Evolutionary conservation across 2,329 filamentous ascomycete species (phyloP).

Genomic region (Zelopaecilomyces penicillatus): DNA sequence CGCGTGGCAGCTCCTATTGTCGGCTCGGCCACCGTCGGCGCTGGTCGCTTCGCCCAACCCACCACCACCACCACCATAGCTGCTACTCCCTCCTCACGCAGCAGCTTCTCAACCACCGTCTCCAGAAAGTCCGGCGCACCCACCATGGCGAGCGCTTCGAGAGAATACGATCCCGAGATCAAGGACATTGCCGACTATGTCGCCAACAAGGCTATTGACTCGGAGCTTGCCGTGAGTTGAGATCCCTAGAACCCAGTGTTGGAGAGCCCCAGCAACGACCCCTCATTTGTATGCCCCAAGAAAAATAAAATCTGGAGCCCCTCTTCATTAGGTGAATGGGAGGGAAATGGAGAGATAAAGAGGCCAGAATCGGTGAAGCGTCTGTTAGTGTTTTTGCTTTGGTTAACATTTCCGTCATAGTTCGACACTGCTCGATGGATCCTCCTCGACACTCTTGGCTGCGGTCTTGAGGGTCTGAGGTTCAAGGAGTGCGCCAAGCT

Average conservation of each 20-base stretch:
- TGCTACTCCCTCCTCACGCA: constrained; percentile 27
- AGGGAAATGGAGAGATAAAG: background rate
- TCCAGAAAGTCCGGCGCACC: constrained; percentile 40
- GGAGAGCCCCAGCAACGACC: background rate
- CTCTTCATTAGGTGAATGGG: background rate
- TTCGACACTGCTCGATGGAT: constrained; percentile 95
- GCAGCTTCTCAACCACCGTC: constrained; percentile 42
- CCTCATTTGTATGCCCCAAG: constrained; percentile 1
- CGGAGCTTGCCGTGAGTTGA: constrained; percentile 78
- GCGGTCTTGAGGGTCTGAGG: constrained; percentile 86
- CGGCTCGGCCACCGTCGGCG: constrained; percentile 16
- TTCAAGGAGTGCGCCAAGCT: constrained; percentile 97
- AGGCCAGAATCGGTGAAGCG: background rate
- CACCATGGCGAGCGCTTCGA: constrained; percentile 39
- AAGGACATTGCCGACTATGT: constrained; percentile 93
- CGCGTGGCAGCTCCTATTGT: constrained; percentile 19
- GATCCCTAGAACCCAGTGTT: too few species aligned
- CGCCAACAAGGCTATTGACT: constrained; percentile 83
- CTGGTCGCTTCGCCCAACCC: constrained; percentile 23
- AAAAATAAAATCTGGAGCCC: background rate
- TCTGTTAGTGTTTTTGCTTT: background rate
- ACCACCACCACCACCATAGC: constrained; percentile 28
- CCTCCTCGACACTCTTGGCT: constrained; percentile 93
- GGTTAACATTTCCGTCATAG: constrained; percentile 32
- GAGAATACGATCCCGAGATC: constrained; percentile 84